Percentiles rank a stretch among this genome's conserved stretches.
Conservation (phyloP, 352 stramenopile species). For the Globisporangium barbulae region DNA sequence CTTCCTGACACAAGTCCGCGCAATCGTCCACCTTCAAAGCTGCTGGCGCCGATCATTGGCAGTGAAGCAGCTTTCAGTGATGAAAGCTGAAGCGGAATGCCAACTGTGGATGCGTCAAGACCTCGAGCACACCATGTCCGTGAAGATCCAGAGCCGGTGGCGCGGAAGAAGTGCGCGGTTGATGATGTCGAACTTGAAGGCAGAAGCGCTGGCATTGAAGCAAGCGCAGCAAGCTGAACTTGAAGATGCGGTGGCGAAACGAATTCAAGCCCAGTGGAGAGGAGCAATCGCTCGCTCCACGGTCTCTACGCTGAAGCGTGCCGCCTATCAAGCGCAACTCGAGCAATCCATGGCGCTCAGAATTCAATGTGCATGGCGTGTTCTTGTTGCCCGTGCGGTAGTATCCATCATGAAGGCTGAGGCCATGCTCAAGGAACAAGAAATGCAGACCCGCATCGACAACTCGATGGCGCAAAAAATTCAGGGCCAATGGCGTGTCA, state of each 20-base stretch:
- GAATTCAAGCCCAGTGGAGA: constrained; percentile 31
- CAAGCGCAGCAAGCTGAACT: constrained; percentile 2
- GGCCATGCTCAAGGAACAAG: constrained; percentile 18
- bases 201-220: constrained; percentile 3
- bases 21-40: constrained; percentile 31
- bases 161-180: constrained; percentile 20
- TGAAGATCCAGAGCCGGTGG: constrained; percentile 37
- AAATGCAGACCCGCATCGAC: constrained; percentile 13
- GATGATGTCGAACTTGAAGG: constrained; percentile 13
- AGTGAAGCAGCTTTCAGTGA: constrained; percentile 8
- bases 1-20: constrained; percentile 16
- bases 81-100: constrained; percentile 18
- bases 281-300: constrained; percentile 15
- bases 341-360: constrained; percentile 2
- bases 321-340: background rate
- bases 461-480: constrained; percentile 26
- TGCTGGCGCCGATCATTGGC: constrained; percentile 26
- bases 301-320: constrained; percentile 7
- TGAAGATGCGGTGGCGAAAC: constrained; percentile 15
- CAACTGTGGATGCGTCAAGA: constrained; percentile 19
- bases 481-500: constrained; percentile 31
- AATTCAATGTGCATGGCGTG: constrained; percentile 20
- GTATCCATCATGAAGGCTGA: constrained; percentile 4
- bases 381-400: constrained; percentile 5
- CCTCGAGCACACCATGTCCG: constrained; percentile 22